These are phyloP conservation scores for Catunica adiposa DNA, from an alignment of 2,329 filamentous ascomycete genomes.

Conservation along the genomic window DNA sequence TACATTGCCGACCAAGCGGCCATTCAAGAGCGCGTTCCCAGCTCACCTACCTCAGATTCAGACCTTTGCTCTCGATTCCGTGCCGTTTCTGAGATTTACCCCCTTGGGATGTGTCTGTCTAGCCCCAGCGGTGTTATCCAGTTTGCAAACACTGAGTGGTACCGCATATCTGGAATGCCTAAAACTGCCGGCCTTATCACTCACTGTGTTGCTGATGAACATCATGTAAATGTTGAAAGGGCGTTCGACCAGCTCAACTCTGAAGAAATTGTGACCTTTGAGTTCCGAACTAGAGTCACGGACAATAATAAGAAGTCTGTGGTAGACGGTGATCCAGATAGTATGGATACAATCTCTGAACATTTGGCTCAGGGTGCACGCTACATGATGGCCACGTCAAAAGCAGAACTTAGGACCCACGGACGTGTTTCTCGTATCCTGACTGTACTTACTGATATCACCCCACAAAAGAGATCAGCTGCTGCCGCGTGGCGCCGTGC, in stretches of 20 bases:
- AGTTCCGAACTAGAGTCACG: constrained; percentile 26
- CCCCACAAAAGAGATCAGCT: constrained; percentile 31
- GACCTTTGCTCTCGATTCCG: constrained; percentile 39
- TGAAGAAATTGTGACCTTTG: constrained; percentile 27
- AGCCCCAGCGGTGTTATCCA: constrained; percentile 46
- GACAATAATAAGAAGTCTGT: neutral
- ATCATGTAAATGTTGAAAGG: constrained; percentile 24
- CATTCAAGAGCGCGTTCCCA: neutral
- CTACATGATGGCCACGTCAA: constrained; percentile 31
- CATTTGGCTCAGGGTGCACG: constrained; percentile 17
- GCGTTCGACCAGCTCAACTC: constrained; percentile 18
- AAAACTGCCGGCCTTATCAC: constrained; percentile 23
- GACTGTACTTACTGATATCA: constrained; percentile 35
- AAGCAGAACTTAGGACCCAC: constrained; percentile 28
- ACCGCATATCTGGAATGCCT: constrained; percentile 31
- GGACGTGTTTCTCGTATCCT: constrained; percentile 30
- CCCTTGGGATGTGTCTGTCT: constrained; percentile 58
- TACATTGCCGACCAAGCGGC: neutral
- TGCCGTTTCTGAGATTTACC: constrained; percentile 56
- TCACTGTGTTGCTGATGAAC: constrained; percentile 30
- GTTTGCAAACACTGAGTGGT: constrained; percentile 55
- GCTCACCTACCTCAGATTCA: neutral
- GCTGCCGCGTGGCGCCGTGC: constrained; percentile 33
- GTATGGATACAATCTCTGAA: constrained; percentile 14
- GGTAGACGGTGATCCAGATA: neutral